Evolutionary conservation across 164 flowering plant genomes (phyloP), one percentile per base, ranked within the genome.

Genomic region (Liquidambar formosana): DNA sequence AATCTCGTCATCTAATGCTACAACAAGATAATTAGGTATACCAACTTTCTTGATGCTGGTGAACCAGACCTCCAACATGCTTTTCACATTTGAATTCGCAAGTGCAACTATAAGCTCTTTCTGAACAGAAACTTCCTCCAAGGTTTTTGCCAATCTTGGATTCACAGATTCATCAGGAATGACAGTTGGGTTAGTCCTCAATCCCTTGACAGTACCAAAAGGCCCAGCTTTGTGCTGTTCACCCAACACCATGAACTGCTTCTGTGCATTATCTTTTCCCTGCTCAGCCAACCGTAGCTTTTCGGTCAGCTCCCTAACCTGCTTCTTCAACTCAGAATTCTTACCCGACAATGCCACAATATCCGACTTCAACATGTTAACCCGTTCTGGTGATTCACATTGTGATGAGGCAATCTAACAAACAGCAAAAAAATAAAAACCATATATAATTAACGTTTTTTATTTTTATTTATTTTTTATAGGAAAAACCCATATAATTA

Each of bases 191-290:
- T 86, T 92, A 15, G 94, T 93, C 74, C 92, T 84, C 57, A 85
- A 70, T 33, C 84, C 79, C 86, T 93, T 93, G 65, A 92, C 97
- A n/a, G 89, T 93, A 61, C 97, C 97, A 71, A 91, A 86, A 26
- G 97, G 86, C 18, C 97, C 97, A 16, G 96, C 97, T 74, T 92
- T 93, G 27, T 78, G 86, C 61, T 82, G 84, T 49, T 84, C 73
- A 64, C 88, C 90, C 71, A 82, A 59, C 12, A 68, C 82, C 60
- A 76, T 19, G 64, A 84, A 68, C 75, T 86, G 94, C 71, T 84
- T 83, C 69, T 86, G 81, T 0, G 89, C 95, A 14, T 79, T 71
- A 68, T 83, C 92, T 68, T 77, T 78, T 56, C 78, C 86, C 51
- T 83, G 89, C 59, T 91, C 93, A 27, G 94, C 89, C n/a, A 81